A percentile compares a stretch with the other conserved stretches of the same genome.
These are phyloP conservation scores for Lactarius evosmus DNA, from an alignment of 768 basidiomycete genomes.

Conservation along the genomic window DNA sequence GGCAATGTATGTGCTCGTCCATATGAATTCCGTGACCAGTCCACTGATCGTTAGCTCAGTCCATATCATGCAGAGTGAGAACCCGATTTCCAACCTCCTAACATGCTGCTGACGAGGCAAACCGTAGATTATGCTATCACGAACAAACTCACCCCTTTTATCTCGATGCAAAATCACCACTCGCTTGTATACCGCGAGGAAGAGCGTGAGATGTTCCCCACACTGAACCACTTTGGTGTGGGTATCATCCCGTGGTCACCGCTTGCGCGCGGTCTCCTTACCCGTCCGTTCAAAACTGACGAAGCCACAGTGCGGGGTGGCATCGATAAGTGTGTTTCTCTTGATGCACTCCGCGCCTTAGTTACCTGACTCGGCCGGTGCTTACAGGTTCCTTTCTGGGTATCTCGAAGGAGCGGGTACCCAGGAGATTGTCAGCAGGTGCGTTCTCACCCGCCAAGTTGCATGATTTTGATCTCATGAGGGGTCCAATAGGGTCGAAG, in stretches of 20 bases:
- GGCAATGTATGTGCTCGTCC: slow-evolving; percentile 31
- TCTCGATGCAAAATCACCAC: slow-evolving; percentile 31
- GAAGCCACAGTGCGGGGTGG: slow-evolving; percentile 2
- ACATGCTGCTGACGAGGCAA: slow-evolving; percentile 20
- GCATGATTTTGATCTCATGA: neutral
- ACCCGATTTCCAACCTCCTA: slow-evolving; percentile 4
- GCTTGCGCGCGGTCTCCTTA: slow-evolving; percentile 23
- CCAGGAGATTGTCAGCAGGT: slow-evolving; percentile 24
- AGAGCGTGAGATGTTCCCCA: slow-evolving; percentile 39
- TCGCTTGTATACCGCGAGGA: slow-evolving; percentile 42
- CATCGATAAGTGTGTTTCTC: slow-evolving; percentile 6
- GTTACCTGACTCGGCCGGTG: neutral
- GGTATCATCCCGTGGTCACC: slow-evolving; percentile 27
- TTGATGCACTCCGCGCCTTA: too few relatives aligned
- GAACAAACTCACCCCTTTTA: slow-evolving; percentile 22
- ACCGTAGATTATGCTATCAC: slow-evolving; percentile 26
- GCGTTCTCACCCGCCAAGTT: neutral
- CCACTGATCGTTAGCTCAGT: slow-evolving; percentile 14
- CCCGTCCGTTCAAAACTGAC: slow-evolving; percentile 17
- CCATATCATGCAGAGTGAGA: slow-evolving; percentile 25
- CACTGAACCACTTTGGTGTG: slow-evolving; percentile 26
- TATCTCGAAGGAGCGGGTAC: slow-evolving; percentile 14
- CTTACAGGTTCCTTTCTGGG: neutral
- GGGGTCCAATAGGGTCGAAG: slow-evolving; percentile 36
- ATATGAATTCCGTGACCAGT: slow-evolving; percentile 1